Evolutionary conservation across 352 stramenopile species (phyloP).

Genomic region (Pythium grandisporangium): DNA sequence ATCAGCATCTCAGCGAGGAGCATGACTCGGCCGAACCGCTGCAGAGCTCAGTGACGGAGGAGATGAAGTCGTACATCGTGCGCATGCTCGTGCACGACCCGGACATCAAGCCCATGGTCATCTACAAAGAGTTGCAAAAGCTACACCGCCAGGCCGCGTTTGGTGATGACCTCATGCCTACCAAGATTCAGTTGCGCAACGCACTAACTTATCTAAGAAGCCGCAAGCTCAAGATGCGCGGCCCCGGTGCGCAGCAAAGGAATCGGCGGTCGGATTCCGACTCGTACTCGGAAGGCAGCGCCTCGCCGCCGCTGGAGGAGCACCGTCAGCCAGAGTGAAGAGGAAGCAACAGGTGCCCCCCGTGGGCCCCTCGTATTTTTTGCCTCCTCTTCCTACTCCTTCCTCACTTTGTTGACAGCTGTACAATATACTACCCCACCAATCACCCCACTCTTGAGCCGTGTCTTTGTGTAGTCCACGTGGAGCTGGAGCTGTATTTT

Average conservation of each 20-base stretch:
- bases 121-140: constrained; percentile 56
- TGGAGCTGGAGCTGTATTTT: too few relatives aligned
- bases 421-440: too few relatives aligned
- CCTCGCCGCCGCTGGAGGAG: constrained; percentile 46
- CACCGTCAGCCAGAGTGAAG: constrained; percentile 38
- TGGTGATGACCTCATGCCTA: constrained; percentile 69
- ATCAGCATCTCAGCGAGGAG: constrained; percentile 68
- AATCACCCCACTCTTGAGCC: too few relatives aligned
- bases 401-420: too few relatives aligned
- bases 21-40: constrained; percentile 66
- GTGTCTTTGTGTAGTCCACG: too few relatives aligned
- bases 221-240: constrained; percentile 43
- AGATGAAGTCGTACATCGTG: constrained; percentile 69
- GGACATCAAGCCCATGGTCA: constrained; percentile 68
- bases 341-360: not conserved
- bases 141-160: constrained; percentile 49
- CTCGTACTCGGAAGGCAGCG: constrained; percentile 44
- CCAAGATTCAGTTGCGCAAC: constrained; percentile 76
- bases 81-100: constrained; percentile 52
- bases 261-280: constrained; percentile 28
- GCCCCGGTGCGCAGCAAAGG: constrained; percentile 9
- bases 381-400: too few relatives aligned
- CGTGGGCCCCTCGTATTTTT: too few relatives aligned
- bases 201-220: constrained; percentile 75
- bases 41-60: constrained; percentile 61